Base-by-base conservation (phyloP, 176 grass and related monocot genomes). In the Paspalum vaginatum region DNA sequence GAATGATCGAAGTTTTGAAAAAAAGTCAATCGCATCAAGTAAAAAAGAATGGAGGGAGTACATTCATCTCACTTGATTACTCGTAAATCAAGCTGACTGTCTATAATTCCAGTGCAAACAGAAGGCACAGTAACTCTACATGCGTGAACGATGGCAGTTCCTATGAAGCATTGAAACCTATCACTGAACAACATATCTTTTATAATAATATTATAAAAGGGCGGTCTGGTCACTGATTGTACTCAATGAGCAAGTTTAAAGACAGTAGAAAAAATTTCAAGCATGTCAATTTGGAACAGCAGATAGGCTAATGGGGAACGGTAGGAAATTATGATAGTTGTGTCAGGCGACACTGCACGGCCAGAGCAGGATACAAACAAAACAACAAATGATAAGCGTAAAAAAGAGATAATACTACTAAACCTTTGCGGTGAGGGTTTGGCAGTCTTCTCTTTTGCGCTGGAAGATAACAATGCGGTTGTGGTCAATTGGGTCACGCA, bases 391-490 rank as follows among this genome's bases (percentile, higher is more conserved):
- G 32, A 7, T 38, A 6, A 8, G 26, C 16, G 27, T 16, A 17
- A 39, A 6, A 47, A 26, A n/a, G n/a, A n/a, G n/a, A n/a, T n/a
- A n/a, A 50, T 67, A 16, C 4, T 21, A 4, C 16, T 39, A 38
- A 12, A 72, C 70, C 71, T 74, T 18, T 22, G 13, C 11, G 0
- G 32, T 56, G 11, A 74, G 50, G 5, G 71, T 74, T 15, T 56
- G 37, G 18, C 50, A 74, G 1, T 73, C 50, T 4, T 56, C 51
- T 40, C 51, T 41, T 6, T 3, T n/a, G 2, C 51, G 51, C 11
- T 74, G 16, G 25, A 74, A 74, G 65, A 68, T 68, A 12, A 68
- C 14, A 13, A 45, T 68, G 65, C 41, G 71, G 22, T 56, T 74
- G 51, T 55, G 71, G 38, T 74, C 71, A 8, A 56, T 5, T 0